Percentiles rank a stretch among this genome's conserved stretches.
These are phyloP conservation scores for Tetrahymena malaccensis DNA, from an alignment of 73 alveolate genomes.

Conservation along the genomic window DNA sequence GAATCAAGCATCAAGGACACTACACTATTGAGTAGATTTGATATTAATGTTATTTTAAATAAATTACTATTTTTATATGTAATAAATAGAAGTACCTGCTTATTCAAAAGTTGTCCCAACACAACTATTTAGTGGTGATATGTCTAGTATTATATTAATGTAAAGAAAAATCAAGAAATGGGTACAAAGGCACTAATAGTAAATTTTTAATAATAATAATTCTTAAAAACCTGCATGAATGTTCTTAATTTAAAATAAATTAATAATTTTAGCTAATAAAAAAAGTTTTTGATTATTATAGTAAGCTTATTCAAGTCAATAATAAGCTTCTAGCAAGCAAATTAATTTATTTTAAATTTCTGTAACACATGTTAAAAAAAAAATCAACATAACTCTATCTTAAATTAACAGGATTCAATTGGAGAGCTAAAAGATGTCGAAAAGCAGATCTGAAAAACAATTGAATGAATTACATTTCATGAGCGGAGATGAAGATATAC, in stretches of 20 bases:
- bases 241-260: neutral
- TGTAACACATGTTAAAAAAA: too few species aligned
- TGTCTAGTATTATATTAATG: neutral
- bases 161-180: neutral
- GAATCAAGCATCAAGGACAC: neutral
- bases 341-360: too few species aligned
- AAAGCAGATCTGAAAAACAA: neutral
- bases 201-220: neutral
- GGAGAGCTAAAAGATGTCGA: neutral
- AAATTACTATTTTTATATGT: neutral
- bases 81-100: neutral
- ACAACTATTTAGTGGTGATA: neutral
- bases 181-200: neutral
- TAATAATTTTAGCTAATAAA: neutral
- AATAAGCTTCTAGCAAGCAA: neutral
- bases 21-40: neutral
- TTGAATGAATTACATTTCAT: neutral
- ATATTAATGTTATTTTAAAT: neutral
- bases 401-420: neutral
- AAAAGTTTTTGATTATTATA: neutral
- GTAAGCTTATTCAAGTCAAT: neutral
- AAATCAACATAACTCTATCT: neutral
- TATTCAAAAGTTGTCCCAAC: neutral
- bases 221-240: neutral
- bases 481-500: neutral